Evolutionary conservation across 2,329 filamentous ascomycete species (phyloP).

Genomic region (Calonectria pteridis): DNA sequence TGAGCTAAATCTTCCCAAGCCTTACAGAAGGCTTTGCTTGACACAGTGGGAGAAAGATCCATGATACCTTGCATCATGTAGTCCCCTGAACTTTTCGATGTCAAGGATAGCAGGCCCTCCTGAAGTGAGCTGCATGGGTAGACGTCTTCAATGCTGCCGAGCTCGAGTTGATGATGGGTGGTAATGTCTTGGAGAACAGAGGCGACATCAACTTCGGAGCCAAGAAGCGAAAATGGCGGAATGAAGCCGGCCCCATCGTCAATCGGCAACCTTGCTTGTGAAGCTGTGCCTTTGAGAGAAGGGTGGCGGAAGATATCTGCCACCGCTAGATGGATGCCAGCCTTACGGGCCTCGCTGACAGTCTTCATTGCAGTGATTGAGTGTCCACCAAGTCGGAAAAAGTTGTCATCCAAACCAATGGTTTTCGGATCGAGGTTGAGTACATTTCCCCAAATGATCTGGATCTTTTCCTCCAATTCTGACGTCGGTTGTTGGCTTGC

Average conservation of each 20-base stretch:
- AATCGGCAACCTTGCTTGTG: neutral
- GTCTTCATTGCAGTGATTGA: slow-evolving; percentile 43
- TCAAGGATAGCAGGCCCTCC: slow-evolving; percentile 48
- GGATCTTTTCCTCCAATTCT: neutral
- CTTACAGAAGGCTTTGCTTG: slow-evolving; percentile 8
- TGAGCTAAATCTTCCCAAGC: slow-evolving; percentile 29
- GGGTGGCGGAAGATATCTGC: slow-evolving; percentile 29
- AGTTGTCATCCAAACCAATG: slow-evolving; percentile 48
- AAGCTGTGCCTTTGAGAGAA: neutral
- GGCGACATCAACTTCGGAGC: neutral
- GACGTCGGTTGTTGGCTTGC: neutral
- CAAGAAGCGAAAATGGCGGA: slow-evolving; percentile 49
- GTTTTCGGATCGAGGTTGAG: slow-evolving; percentile 16
- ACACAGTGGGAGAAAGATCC: slow-evolving; percentile 21
- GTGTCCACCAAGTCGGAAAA: slow-evolving; percentile 45
- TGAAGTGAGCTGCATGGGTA: slow-evolving; percentile 54
- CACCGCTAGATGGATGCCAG: slow-evolving; percentile 9
- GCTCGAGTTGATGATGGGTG: neutral
- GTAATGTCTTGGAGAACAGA: neutral
- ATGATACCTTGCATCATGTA: slow-evolving; percentile 35
- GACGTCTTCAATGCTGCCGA: slow-evolving; percentile 43
- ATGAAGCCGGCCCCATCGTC: slow-evolving; percentile 43
- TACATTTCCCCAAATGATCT: slow-evolving; percentile 29
- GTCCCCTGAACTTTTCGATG: slow-evolving; percentile 41
- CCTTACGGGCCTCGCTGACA: slow-evolving; percentile 26